A percentile compares a stretch with the other conserved stretches of the same genome.
These are phyloP conservation scores for Acer yangbiense DNA, from an alignment of 345 rosid species.

Conservation along the genomic window DNA sequence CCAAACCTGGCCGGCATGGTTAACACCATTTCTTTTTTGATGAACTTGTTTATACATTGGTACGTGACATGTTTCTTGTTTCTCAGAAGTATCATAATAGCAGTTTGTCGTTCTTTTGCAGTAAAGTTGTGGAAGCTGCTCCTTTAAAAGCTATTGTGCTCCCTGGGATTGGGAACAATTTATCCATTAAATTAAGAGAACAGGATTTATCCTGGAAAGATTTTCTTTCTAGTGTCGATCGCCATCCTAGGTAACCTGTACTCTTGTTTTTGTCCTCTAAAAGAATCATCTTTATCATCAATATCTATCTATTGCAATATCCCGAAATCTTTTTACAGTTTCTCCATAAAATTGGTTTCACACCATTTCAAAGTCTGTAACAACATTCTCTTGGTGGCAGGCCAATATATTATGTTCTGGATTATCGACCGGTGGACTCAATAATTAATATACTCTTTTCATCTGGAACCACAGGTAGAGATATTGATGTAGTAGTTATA, in stretches of 20 bases:
- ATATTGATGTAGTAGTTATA: no score
- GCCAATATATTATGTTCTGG: slow-evolving; percentile 43
- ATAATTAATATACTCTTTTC: slow-evolving; percentile 83
- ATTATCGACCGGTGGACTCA: slow-evolving; percentile 58
- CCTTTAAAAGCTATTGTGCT: slow-evolving; percentile 73
- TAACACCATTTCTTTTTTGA: not conserved
- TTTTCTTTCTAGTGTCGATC: slow-evolving; percentile 48
- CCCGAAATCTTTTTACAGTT: not conserved
- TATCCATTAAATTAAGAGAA: slow-evolving; percentile 57
- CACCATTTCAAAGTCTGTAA: not conserved
- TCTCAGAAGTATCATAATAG: not conserved
- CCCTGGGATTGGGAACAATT: slow-evolving; percentile 50
- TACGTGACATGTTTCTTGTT: not conserved
- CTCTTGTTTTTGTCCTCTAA: not conserved
- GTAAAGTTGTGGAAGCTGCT: slow-evolving; percentile 84
- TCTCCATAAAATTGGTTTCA: not conserved
- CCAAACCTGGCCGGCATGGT: not conserved
- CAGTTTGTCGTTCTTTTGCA: slow-evolving; percentile 28
- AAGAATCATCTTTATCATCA: not conserved
- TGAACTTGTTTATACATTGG: not conserved
- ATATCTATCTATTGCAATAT: not conserved
- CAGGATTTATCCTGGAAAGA: slow-evolving; percentile 72
- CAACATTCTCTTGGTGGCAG: slow-evolving; percentile 35
- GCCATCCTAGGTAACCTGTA: slow-evolving; percentile 49
- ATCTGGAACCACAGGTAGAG: slow-evolving; percentile 87